Conservation (phyloP, 1,284 basidiomycete genomes). For the Malassezia dermatis region DNA sequence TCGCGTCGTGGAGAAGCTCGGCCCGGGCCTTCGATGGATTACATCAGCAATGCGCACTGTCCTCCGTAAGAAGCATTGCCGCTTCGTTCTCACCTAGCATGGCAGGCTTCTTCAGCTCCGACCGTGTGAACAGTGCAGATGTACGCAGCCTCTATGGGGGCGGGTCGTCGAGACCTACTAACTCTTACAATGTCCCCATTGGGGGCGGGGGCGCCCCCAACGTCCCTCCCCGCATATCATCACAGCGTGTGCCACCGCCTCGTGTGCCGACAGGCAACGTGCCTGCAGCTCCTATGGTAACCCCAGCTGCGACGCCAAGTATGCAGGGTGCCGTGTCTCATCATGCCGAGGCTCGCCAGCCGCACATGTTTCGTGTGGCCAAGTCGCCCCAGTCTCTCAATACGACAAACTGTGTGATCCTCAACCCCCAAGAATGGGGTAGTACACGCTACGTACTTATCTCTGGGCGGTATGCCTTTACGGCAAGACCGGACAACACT, state of each 20-base stretch:
- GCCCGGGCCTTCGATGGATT: neutral
- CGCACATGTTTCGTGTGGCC: constrained; percentile 18
- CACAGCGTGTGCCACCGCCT: neutral
- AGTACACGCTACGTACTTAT: constrained; percentile 36
- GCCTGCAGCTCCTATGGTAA: neutral
- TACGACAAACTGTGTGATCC: constrained; percentile 37
- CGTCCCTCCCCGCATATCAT: neutral
- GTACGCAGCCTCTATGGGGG: constrained; percentile 11
- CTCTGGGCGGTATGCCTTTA: constrained; percentile 41
- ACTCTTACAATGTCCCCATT: neutral
- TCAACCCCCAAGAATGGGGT: constrained; percentile 42
- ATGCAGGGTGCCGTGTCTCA: neutral
- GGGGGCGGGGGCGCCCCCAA: neutral
- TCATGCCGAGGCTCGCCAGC: constrained; percentile 9
- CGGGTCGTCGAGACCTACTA: neutral
- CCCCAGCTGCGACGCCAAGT: neutral
- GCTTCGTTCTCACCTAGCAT: constrained; percentile 2
- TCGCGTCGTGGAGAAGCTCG: neutral
- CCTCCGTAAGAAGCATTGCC: neutral
- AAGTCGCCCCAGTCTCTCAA: constrained; percentile 33
- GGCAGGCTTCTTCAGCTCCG: constrained; percentile 17
- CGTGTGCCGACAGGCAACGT: neutral
- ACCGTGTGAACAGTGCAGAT: constrained; percentile 3
- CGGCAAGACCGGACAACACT: constrained; percentile 31
- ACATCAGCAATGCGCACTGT: neutral